These are phyloP conservation scores for Claviceps purpurea DNA, from an alignment of 2,329 filamentous ascomycete genomes.

Conservation along the genomic window DNA sequence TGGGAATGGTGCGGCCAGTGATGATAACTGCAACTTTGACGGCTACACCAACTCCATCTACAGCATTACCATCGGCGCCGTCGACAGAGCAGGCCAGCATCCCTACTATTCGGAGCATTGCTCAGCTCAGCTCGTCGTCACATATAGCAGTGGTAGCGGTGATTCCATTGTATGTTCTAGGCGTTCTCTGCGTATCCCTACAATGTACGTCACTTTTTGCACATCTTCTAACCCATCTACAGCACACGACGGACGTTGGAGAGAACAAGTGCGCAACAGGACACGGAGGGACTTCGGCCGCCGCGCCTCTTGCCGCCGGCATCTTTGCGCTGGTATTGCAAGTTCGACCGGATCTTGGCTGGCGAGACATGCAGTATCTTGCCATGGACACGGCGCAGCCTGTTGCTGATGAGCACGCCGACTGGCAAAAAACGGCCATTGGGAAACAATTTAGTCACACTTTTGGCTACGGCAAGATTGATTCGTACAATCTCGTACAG, in stretches of 20 bases:
- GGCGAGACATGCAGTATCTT: conserved; percentile 91
- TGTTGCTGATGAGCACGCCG: conserved; percentile 52
- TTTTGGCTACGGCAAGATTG: conserved; percentile 91
- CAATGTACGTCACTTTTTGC: too few relatives aligned
- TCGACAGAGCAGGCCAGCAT: conserved; percentile 76
- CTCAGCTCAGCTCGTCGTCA: conserved; percentile 88
- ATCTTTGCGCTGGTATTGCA: conserved; percentile 82
- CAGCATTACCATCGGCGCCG: conserved; percentile 89
- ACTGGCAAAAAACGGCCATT: conserved; percentile 70
- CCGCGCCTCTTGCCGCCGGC: conserved; percentile 82
- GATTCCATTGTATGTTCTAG: conserved; percentile 58
- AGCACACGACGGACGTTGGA: conserved; percentile 92
- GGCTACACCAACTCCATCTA: conserved; percentile 99
- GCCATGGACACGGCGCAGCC: conserved; percentile 73
- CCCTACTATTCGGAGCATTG: conserved; percentile 95
- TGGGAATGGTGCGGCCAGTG: conserved; percentile 75
- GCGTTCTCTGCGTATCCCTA: background rate
- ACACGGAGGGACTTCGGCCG: conserved; percentile 94
- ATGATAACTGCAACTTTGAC: conserved; percentile 98
- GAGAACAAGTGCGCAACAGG: conserved; percentile 60
- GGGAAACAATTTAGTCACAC: conserved; percentile 87
- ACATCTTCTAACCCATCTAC: conserved; percentile 1
- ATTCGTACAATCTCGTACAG: conserved; percentile 75
- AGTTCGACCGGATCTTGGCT: conserved; percentile 72
- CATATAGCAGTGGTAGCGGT: conserved; percentile 81